Conservation (phyloP, 148 eudicot genomes). For the Amaranthus hypochondriacus region DNA sequence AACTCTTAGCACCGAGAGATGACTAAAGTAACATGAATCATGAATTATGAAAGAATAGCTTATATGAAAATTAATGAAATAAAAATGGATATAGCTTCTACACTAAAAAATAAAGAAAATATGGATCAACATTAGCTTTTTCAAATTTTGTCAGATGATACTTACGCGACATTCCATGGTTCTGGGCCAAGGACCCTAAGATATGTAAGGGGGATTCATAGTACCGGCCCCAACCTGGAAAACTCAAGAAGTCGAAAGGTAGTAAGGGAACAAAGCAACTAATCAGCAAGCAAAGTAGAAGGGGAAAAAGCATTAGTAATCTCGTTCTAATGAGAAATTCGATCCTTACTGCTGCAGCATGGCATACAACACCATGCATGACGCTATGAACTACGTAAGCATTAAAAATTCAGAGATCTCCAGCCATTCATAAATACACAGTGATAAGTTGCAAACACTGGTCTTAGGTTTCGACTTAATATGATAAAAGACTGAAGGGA, state of each 20-base stretch:
- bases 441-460: background rate
- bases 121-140: background rate
- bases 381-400: background rate
- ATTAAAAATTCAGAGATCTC: background rate
- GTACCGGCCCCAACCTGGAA: slow-evolving; percentile 99
- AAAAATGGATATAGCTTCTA: background rate
- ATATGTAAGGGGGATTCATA: slow-evolving; percentile 96
- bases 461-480: background rate
- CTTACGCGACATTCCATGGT: slow-evolving; percentile 99
- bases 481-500: background rate
- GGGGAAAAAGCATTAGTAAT: background rate
- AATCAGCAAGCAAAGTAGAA: background rate
- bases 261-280: background rate
- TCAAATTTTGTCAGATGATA: slow-evolving; percentile 19
- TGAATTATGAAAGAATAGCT: background rate
- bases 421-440: background rate
- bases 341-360: background rate
- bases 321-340: background rate
- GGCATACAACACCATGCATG: background rate
- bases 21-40: background rate
- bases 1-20: background rate
- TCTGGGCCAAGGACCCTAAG: slow-evolving; percentile 98
- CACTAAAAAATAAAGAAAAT: background rate
- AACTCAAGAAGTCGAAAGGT: slow-evolving; percentile 7
- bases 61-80: background rate